A percentile compares a stretch with the other conserved stretches of the same genome.
phyloP scores from a whole-genome alignment of 805 yeast genomes.

The Ogataea glucozyma region DNA sequence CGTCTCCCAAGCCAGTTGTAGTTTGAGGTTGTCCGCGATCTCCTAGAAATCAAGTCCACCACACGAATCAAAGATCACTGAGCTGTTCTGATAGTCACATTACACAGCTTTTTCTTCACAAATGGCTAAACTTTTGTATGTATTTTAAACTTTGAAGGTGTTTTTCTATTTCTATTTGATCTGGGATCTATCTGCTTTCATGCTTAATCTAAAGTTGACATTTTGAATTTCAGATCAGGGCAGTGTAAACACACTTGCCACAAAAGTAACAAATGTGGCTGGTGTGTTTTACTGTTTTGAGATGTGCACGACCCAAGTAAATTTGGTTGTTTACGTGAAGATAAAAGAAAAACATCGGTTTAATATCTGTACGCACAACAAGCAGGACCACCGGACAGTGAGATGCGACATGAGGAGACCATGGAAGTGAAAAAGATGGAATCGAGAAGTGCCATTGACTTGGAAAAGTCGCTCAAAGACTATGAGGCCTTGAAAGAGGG shows the following conservation, averaged over 20 bases:
- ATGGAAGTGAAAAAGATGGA: slow-evolving; percentile 9
- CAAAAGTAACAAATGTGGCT: neutral
- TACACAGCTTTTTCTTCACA: no score
- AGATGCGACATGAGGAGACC: neutral
- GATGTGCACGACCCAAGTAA: neutral
- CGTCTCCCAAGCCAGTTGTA: no score
- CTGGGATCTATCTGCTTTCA: neutral
- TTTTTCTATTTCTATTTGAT: neutral
- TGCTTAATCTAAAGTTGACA: neutral
- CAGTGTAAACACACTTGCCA: neutral
- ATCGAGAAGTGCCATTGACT: slow-evolving; percentile 16
- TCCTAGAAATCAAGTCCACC: no score
- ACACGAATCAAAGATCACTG: no score
- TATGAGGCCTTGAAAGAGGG: slow-evolving; percentile 26
- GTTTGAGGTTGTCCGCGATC: no score
- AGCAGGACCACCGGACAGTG: neutral
- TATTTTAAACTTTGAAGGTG: no score
- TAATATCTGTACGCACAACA: neutral
- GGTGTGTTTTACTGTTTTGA: neutral
- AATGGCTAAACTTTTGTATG: no score
- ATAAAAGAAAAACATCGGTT: neutral
- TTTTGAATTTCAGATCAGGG: neutral
- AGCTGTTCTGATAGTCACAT: no score
- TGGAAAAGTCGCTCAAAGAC: slow-evolving; percentile 23
- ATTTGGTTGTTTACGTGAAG: slow-evolving; percentile 1